Base-by-base conservation (phyloP, 2,329 filamentous ascomycete genomes). In the Purpureocillium lavendulum region DNA sequence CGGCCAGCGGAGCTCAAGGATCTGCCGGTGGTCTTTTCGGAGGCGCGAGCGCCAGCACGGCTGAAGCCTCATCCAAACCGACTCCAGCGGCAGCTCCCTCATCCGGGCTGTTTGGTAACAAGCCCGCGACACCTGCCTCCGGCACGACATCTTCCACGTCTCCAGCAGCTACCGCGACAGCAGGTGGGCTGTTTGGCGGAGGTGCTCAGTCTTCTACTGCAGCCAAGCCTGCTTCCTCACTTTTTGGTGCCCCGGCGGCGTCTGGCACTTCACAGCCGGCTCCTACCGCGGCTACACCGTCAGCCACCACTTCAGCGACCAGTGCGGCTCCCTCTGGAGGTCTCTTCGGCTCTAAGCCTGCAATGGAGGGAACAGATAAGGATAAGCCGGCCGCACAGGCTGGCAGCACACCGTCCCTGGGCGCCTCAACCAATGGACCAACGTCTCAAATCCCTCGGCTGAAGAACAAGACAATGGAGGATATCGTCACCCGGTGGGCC, bases 381-480 rank as follows among this genome's bases (percentile, higher is more conserved):
- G 57, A 59, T 36, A 61, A 61, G 46, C 46, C 55, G 14, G 43
- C 49, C 17, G 40, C 54, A 13, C 52, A 58, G 33, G 58, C 43
- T 30, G 50, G 54, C 15, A 53, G 56, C 10, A 48, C 62, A 17
- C 69, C 58, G 34, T 48, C 57, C 21, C 65, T 90, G 36, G 80
- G 78, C 14, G 78, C 81, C 21, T 94, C 88, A 2, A 94, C 86
- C 4, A 71, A 78, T 28, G 89, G 89, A 0, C 87, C 89, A 2
- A 70, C 82, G 3, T 90, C 92, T 13, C 82, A 88, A 41, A 80
- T 94, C 53, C 92, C 90, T 4, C 83, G 92, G 21, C 71, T 98
- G 30, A 95, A 95, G 70, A 95, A 96, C 64, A 97, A 95, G 67
- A 95, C 90, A 1, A 96, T 98, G 85, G 92, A 98, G 56, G 92